Evolutionary conservation across 164 flowering plant genomes (phyloP), one percentile per base, ranked within the genome.

Genomic region (Cinnamomum chago): DNA sequence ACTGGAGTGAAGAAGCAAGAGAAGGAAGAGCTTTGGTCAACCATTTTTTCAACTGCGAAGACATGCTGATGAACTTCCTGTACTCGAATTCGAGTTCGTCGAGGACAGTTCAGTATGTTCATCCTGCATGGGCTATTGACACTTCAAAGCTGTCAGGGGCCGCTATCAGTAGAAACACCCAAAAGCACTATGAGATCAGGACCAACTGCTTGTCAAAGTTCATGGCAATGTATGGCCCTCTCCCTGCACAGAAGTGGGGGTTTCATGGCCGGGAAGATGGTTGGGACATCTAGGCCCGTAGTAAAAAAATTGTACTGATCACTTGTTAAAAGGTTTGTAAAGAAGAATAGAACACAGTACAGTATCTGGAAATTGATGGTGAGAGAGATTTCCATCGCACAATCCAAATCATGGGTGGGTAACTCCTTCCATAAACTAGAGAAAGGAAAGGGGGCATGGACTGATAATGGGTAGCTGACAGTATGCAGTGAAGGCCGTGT

Each of bases 101-200:
- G 0, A 72, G 75, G 74, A 82, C 87, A 0, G 94, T 92, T 0
- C 94, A 92, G 73, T 92, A 92, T 58, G 90, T 92, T 58, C 88
- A 78, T 66, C 95, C 95, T 2, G 80, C 91, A 7, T 90, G 91
- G 95, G 91, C 90, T 0, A 84, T 92, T 0, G 97, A 90, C 58
- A 90, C 91, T 2, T 92, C 95, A 9, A 92, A 88, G 78, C 75
- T 90, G 6, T 89, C 95, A 0, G 83, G 94, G n/a, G 89, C 82
- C 11, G 97, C 95, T 14, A 92, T 92, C 58, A 90, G 95, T 73
- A 74, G 86, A 55, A 86, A 92, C 77, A 92, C 97, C 3, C 58
- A 86, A 20, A 75, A 33, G 68, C 97, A 92, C 72, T 92, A 89
- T 77, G 76, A 68, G 70, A 78, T 75, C 25, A 83, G 97, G 76